Evolutionary conservation across 2,329 filamentous ascomycete species (phyloP), one percentile per base, ranked within the genome.

Genomic region (Penicillium sp.): DNA sequence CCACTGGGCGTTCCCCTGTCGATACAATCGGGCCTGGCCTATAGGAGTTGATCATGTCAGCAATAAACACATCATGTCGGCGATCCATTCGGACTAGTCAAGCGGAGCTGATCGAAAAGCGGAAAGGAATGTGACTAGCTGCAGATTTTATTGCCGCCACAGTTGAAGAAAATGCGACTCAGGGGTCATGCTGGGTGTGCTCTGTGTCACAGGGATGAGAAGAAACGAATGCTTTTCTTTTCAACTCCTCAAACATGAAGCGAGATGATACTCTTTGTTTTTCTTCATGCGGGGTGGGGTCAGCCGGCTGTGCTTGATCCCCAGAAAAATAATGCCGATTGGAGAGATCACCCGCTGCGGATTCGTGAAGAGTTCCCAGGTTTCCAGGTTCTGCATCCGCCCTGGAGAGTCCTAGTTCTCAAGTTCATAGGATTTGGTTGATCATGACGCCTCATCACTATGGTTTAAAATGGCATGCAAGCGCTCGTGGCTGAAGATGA

Each of bases 111-210:
- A 51, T 53, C 50, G 50, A 24, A 54, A 61, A 58, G 47, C 49
- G 52, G 59, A 58, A 50, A 58, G 54, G 57, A 65, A 63, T 62
- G 62, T 66, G 62, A 65, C 62, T 60, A 56, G 57, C 49, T 61
- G 60, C 63, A 58, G 55, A 52, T 57, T 49, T 31, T 22, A 64
- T 62, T 56, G 53, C 50, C 57, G 56, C 63, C 60, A 64, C 60
- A 6, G 52, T 27, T 24, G 24, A 22, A 22, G 49, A 48, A 52
- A 65, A 62, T 65, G 60, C 58, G 58, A 65, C 53, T 60, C 57
- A 59, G 54, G 57, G 59, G 56, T 63, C 57, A 62, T 55, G 29
- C 48, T 29, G 47, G 22, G 48, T 59, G 53, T 53, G 24, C 31
- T 29, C 39, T 19, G 50, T 59, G 58, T 55, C 33, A 59, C 60